Evolutionary conservation across 2,329 filamentous ascomycete genomes (phyloP).

Genomic region (Xylaria polymorpha): DNA sequence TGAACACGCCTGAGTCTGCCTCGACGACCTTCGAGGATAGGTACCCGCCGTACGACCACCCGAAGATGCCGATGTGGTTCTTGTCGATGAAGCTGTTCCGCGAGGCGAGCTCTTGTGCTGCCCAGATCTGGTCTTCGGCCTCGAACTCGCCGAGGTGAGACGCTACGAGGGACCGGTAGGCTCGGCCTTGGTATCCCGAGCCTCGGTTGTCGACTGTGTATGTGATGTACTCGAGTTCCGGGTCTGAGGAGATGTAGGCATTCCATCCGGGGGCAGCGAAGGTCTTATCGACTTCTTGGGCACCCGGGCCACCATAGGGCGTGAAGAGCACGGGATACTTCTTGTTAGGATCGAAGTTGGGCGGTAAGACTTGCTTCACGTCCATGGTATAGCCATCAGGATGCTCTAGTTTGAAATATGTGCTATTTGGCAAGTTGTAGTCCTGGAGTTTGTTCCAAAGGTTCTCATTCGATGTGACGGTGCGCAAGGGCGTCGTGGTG

Average conservation of each 20-base stretch:
- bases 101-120: conserved; percentile 65
- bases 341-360: conserved; percentile 70
- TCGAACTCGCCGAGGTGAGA: conserved; percentile 72
- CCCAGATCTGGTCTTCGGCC: conserved; percentile 74
- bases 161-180: conserved; percentile 68
- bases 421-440: conserved; percentile 73
- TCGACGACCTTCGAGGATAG: conserved; percentile 75
- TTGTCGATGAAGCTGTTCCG: conserved; percentile 66
- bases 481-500: conserved; percentile 63
- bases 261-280: conserved; percentile 68
- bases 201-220: conserved; percentile 76
- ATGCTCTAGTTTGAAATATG: conserved; percentile 71
- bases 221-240: conserved; percentile 74
- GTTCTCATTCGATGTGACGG: conserved; percentile 69
- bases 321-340: conserved; percentile 75
- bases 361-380: conserved; percentile 72
- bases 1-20: conserved; percentile 68
- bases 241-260: conserved; percentile 73
- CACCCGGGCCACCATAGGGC: conserved; percentile 74
- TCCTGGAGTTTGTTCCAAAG: conserved; percentile 66
- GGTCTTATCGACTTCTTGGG: conserved; percentile 69
- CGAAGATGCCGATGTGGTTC: conserved; percentile 72
- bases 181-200: conserved; percentile 72
- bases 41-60: conserved; percentile 77
- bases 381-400: conserved; percentile 71